Evolutionary conservation across 768 basidiomycete genomes (phyloP).

Genomic region (Tulasnella sp.): DNA sequence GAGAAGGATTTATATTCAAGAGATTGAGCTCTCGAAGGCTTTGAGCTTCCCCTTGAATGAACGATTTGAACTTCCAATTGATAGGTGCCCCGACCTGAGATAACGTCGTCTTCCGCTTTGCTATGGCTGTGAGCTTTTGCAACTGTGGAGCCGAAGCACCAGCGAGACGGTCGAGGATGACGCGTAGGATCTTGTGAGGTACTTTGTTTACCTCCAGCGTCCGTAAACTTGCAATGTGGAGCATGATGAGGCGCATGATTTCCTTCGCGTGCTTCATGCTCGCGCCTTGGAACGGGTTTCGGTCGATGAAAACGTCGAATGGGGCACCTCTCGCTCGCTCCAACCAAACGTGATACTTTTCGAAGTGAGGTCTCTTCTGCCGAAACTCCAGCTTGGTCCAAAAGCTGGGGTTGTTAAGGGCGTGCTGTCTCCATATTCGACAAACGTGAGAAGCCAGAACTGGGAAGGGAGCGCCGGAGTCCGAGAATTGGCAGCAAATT

Average conservation of each 20-base stretch:
- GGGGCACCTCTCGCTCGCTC: neutral
- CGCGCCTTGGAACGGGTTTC: neutral
- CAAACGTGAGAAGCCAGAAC: neutral
- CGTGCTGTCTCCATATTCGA: neutral
- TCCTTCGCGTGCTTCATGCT: neutral
- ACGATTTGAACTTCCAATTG: neutral
- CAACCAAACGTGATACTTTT: neutral
- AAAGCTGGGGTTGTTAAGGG: slow-evolving; percentile 35
- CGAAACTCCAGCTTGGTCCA: neutral
- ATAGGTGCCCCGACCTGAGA: neutral
- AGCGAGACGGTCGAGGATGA: slow-evolving; percentile 56
- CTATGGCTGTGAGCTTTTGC: slow-evolving; percentile 58
- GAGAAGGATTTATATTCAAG: neutral
- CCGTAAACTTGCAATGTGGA: slow-evolving; percentile 32
- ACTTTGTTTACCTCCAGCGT: slow-evolving; percentile 34
- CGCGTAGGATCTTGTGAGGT: slow-evolving; percentile 38
- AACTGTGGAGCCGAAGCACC: slow-evolving; percentile 50
- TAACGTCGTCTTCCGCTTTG: slow-evolving; percentile 47
- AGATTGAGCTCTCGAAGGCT: neutral
- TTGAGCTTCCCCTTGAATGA: neutral
- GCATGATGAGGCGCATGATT: neutral
- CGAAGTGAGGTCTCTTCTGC: neutral
- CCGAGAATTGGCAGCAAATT: neutral
- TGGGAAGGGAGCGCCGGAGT: neutral
- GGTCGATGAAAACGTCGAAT: neutral